Evolutionary conservation across 2,329 filamentous ascomycete genomes (phyloP), one percentile per base, ranked within the genome.

Genomic region (Colletotrichum eremochloae): DNA sequence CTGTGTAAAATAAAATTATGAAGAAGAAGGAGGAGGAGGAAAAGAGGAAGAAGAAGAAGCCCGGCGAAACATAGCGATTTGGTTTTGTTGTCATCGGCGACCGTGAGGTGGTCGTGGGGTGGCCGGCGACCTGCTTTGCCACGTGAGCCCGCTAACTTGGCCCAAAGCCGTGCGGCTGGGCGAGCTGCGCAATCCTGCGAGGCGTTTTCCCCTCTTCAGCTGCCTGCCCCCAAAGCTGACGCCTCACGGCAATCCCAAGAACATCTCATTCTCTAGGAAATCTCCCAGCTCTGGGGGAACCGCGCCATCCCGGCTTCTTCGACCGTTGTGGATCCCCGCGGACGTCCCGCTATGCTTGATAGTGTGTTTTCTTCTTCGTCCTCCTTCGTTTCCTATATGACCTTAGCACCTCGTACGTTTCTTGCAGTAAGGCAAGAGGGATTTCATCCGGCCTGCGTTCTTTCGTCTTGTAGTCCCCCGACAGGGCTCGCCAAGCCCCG

Each of bases 161-260:
- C 36, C 62, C 62, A 44, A 36, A 60, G 62, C 61, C 58, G 67
- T 52, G 63, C 50, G 50, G 29, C 15, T 18, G 50, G 5, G 15
- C 67, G 42, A 33, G 9, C 18, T 40, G 48, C 38, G 4, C 46
- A 48, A n/a, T 68, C 31, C 52, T 42, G 36, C 36, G 31, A 31
- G 36, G 42, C 36, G 42, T 15, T n/a, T 7, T 8, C 14, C 5
- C 29, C 11, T 55, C 31, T 20, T 40, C 61, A 68, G 52, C 66
- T 68, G 31, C n/a, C 29, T n/a, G 57, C 29, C 31, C 40, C 31
- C 46, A 20, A n/a, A 69, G 52, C 60, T 68, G 60, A 58, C 42
- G 62, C 33, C 52, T 29, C n/a, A 38, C 42, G 50, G 36, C 36
- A 69, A 58, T 53, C 44, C 33, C 33, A 44, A 24, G 24, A 24